A percentile compares a stretch with the other conserved stretches of the same genome.
phyloP scores from a whole-genome alignment of 73 alveolate genomes.

The Tetrahymena malaccensis region DNA sequence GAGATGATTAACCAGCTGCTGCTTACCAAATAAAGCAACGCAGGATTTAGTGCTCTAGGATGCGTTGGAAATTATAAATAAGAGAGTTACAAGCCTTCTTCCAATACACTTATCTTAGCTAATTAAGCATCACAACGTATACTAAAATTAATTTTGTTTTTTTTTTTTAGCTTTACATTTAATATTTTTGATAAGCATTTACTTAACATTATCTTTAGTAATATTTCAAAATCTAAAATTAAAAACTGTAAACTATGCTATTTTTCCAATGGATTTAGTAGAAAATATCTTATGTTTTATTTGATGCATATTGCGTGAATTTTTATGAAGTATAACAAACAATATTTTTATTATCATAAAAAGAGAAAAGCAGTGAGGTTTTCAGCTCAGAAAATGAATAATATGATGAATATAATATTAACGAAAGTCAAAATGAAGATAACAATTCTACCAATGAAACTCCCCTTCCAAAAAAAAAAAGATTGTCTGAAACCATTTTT shows the following conservation, averaged over 20 bases:
- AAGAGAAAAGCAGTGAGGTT: background rate
- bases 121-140: background rate
- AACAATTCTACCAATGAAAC: background rate
- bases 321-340: background rate
- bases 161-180: background rate
- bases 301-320: too few species aligned
- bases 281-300: background rate
- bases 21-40: background rate
- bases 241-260: background rate
- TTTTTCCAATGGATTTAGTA: background rate
- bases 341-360: background rate
- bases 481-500: background rate
- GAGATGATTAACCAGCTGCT: background rate
- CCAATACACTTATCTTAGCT: background rate
- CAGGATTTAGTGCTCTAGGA: background rate
- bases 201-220: too few species aligned
- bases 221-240: background rate
- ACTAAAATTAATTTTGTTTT: background rate
- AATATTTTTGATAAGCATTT: background rate
- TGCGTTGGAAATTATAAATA: background rate
- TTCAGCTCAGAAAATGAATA: background rate
- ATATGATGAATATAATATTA: background rate
- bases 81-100: background rate
- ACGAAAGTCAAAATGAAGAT: background rate
- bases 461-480: background rate